Evolutionary conservation across 148 eudicot species (phyloP), one percentile per base, ranked within the genome.

Genomic region (Dysphania ambrosioides): DNA sequence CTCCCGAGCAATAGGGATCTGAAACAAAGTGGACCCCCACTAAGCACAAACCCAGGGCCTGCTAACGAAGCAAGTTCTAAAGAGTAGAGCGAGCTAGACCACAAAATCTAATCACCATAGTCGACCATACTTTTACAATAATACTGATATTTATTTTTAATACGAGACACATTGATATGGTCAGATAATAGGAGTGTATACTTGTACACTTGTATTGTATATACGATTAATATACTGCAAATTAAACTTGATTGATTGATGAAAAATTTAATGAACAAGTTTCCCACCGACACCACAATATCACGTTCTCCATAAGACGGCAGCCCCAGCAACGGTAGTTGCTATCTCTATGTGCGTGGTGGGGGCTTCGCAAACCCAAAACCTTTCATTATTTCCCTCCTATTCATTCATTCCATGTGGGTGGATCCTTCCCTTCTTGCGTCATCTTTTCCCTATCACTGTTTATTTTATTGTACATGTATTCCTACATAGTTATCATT

Each of bases 251-350:
- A 2, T 47, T 2, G 53, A 16, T 36, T 36, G 40, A 62, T 16
- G 15, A 51, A 26, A 11, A 49, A 29, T 9, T 75, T 4, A 68
- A 68, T 68, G 66, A 21, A 24, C 3, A 19, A 57, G 79, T 44
- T 5, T 38, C 66, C 66, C 79, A 76, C 79, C 79, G 79, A 76
- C 79, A 76, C 57, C 68, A 68, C 66, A 76, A 35, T 2, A 12
- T 75, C 77, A 75, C 77, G 77, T 75, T 75, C 71, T 65, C 15
- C n/a, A 74, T 23, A 64, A 16, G 24, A 35, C 12, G 40, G 68
- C 41, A 64, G 12, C 23, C 21, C 11, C 41, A 34, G 68, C 10
- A 32, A 12, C 31, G 41, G 68, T 64, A 64, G 68, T 64, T 64
- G 41, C 38, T 34, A n/a, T 13, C 24, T 53, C 58, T 53, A 0